Conservation (phyloP, 805 yeast species). For the Saccharomycopsis fermentans region DNA sequence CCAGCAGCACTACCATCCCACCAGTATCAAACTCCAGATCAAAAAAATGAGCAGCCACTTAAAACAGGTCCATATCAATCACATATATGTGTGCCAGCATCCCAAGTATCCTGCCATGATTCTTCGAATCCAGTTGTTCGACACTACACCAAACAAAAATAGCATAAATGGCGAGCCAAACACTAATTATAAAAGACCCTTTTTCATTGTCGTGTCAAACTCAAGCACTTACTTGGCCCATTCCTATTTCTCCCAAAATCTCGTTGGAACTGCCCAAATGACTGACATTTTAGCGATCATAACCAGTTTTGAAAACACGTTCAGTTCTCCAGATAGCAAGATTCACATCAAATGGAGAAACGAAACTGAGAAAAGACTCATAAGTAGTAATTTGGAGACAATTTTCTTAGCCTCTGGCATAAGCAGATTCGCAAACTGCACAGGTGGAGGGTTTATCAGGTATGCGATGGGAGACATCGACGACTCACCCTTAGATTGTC, state of each 20-base stretch:
- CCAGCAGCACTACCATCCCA: constrained; percentile 37
- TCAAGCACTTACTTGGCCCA: constrained; percentile 62
- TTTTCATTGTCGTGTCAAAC: constrained; percentile 55
- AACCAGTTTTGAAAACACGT: constrained; percentile 47
- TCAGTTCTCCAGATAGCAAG: constrained; percentile 26
- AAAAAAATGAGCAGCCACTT: constrained; percentile 28
- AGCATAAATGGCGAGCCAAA: constrained; percentile 24
- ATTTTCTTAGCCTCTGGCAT: constrained; percentile 51
- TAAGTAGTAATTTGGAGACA: constrained; percentile 31
- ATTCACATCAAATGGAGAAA: constrained; percentile 29
- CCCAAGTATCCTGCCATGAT: constrained; percentile 51
- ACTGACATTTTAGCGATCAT: constrained; percentile 33
- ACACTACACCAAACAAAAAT: constrained; percentile 25
- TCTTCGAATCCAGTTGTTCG: constrained; percentile 61
- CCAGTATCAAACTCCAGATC: constrained; percentile 37
- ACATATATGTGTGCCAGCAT: constrained; percentile 57
- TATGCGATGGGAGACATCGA: constrained; percentile 65
- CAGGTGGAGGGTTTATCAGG: constrained; percentile 58
- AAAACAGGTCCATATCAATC: constrained; percentile 44
- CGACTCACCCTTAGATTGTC: constrained; percentile 46
- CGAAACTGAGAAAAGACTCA: not conserved
- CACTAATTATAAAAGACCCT: constrained; percentile 48
- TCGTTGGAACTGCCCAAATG: constrained; percentile 30
- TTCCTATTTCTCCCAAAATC: constrained; percentile 30
- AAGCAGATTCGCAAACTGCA: constrained; percentile 48